Evolutionary conservation across 2,329 filamentous ascomycete species (phyloP).

Genomic region (Calonectria hongkongensis): DNA sequence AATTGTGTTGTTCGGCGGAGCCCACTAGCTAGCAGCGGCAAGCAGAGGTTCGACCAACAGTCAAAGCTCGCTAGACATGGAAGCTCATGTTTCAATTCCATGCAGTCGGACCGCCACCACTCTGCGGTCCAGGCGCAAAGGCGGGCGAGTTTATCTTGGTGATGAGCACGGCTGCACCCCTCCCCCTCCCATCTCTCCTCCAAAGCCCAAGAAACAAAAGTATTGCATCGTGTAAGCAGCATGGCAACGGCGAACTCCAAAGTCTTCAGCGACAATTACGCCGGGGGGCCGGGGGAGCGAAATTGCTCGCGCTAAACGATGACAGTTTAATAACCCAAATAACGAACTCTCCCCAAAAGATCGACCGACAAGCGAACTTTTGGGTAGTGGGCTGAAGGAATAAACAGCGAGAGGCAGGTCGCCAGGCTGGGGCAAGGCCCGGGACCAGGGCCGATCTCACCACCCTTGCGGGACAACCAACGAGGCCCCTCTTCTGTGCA

Average conservation of each 20-base stretch:
- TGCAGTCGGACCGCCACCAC: slow-evolving; percentile 26
- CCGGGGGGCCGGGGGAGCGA: neutral
- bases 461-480: slow-evolving; percentile 29
- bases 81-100: slow-evolving; percentile 16
- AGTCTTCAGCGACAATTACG: neutral
- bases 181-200: too few species aligned
- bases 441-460: slow-evolving; percentile 40
- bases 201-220: neutral
- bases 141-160: neutral
- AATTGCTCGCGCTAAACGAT: slow-evolving; percentile 25
- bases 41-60: slow-evolving; percentile 1
- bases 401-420: slow-evolving; percentile 32
- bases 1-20: slow-evolving; percentile 13
- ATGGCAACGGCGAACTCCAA: neutral
- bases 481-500: slow-evolving; percentile 36
- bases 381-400: slow-evolving; percentile 25
- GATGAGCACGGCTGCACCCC: neutral
- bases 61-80: slow-evolving; percentile 3
- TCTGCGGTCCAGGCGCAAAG: slow-evolving; percentile 6
- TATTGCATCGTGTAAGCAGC: neutral
- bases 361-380: slow-evolving; percentile 26
- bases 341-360: slow-evolving; percentile 27
- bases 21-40: slow-evolving; percentile 31
- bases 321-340: slow-evolving; percentile 6
- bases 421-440: slow-evolving; percentile 4